Evolutionary conservation across 148 eudicot genomes (phyloP), one percentile per base, ranked within the genome.

Genomic region (Amaranthus hypochondriacus): DNA sequence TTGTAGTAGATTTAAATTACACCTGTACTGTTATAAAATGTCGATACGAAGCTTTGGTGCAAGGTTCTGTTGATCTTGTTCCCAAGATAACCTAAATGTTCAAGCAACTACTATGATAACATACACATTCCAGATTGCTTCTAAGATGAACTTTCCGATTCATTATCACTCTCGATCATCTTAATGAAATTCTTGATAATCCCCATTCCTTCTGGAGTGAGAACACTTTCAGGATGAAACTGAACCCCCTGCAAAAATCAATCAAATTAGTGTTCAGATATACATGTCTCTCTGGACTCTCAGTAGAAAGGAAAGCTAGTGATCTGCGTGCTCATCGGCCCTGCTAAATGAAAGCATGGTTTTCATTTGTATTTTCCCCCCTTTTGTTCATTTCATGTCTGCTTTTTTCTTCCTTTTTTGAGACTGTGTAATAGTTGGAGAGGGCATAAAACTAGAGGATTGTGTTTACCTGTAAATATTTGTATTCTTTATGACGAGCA

Each of bases 181-280:
- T 83, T 88, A 55, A 92, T 78, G 64, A 95, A 95, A 60, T 92
- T 95, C 21, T 72, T 76, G 53, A 95, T 92, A 2, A 95, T 92
- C 73, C 71, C 88, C 85, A 83, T 90, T 68, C 98, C 98, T 78
- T 95, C 97, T 13, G 79, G 77, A 14, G 97, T 95, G 68, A 95
- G 91, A 79, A 95, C 87, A 84, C 97, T 95, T 81, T 95, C 98
- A 3, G 98, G 98, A 82, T 95, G 98, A 83, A 95, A 95, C 73
- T 95, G 98, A 14, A 95, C 98, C 42, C 98, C 98, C 98, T 95
- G 87, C 74, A 81, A 70, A 77, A 47, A 67, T 10, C 21, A 9
- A 47, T 15, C 48, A 15, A 54, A 60, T 66, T 52, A 54, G 71
- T 2, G 12, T 28, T 28, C 39, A 28, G 39, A 28, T 28, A 28